phyloP scores from a whole-genome alignment of 2,329 filamentous ascomycete species.

The Aspergillus pseudonomiae region DNA sequence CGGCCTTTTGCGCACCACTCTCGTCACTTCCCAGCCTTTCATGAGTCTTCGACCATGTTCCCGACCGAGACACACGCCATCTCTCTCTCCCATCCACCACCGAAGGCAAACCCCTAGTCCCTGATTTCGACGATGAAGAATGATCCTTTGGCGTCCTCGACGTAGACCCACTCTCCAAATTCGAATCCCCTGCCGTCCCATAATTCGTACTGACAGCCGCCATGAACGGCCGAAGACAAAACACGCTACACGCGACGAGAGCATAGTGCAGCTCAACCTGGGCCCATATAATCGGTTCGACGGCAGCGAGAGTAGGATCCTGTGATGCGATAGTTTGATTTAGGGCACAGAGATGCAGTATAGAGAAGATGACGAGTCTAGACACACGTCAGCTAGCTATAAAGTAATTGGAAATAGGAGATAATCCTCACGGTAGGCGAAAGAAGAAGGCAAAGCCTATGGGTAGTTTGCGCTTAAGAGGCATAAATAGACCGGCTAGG shows the following conservation, averaged over 20 bases:
- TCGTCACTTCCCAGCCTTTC: neutral
- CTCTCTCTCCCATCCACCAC: constrained; percentile 4
- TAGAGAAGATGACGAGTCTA: constrained; percentile 41
- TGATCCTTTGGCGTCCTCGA: constrained; percentile 24
- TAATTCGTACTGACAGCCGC: constrained; percentile 41
- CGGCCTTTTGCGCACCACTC: constrained; percentile 6
- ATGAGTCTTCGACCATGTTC: constrained; percentile 1
- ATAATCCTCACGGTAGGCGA: constrained; percentile 39
- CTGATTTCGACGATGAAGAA: constrained; percentile 21
- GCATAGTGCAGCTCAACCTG: constrained; percentile 41
- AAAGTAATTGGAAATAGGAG: neutral
- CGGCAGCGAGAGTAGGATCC: constrained; percentile 40
- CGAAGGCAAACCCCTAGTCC: neutral
- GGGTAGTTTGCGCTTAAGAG: constrained; percentile 33
- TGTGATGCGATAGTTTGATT: constrained; percentile 30
- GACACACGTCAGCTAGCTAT: constrained; percentile 8
- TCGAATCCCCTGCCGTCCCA: constrained; percentile 36
- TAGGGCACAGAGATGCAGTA: constrained; percentile 40
- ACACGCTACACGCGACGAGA: constrained; percentile 41
- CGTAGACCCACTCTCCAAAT: constrained; percentile 27
- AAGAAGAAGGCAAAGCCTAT: constrained; percentile 39
- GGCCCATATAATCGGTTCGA: constrained; percentile 39
- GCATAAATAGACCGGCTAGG: constrained; percentile 37
- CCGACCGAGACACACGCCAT: neutral
- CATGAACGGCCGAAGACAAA: constrained; percentile 42